Base-by-base conservation (phyloP, 202 grass and related monocot genomes). In the Elaeis oleifera region DNA sequence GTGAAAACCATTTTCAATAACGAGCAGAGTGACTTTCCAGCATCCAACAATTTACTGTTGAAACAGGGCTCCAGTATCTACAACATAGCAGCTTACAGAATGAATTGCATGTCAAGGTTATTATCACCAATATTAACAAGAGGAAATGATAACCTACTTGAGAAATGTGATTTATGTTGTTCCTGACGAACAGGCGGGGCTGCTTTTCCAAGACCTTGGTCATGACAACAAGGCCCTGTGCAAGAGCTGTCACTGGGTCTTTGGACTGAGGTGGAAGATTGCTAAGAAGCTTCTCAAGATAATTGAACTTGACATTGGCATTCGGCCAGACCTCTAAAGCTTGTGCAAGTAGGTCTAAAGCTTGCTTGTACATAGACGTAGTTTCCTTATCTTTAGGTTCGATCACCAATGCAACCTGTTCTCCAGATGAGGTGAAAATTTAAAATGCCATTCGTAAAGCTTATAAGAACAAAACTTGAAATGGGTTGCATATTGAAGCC, bases 151-250 rank as follows among this genome's bases (percentile, higher is more conserved):
- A 26, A 71, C 76, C 59, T 80, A 94, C 94, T 74, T 99, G 94
- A 74, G 85, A 94, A 56, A 99, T 99, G 74, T 99, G 94, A 65
- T 82, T 94, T 71, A 94, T 99, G 70, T 99, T 94, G 80, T 99
- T 99, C 49, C 94, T 82, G 48, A 99, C 89, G 70, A 99, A 99
- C 55, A 99, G 82, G n/a, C 82, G 94, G 50, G 94, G 88, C 49
- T 99, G 94, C 80, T 99, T 99, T 55, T 94, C 94, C 70, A 99
- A 82, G 23, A 99, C 88, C 78, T 99, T 99, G 67, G 94, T 99
- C 94, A 99, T 99, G 74, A 99, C 94, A 92, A 94, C 94, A 84
- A 99, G 94, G 70, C 94, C 94, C 68, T 89, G 85, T 64, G 94
- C 88, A 73, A 99, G 82, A 53, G 88, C 85, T 50, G 88, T 84